phyloP scores from a whole-genome alignment of 148 eudicot genomes.

The Fagopyrum esculentum region DNA sequence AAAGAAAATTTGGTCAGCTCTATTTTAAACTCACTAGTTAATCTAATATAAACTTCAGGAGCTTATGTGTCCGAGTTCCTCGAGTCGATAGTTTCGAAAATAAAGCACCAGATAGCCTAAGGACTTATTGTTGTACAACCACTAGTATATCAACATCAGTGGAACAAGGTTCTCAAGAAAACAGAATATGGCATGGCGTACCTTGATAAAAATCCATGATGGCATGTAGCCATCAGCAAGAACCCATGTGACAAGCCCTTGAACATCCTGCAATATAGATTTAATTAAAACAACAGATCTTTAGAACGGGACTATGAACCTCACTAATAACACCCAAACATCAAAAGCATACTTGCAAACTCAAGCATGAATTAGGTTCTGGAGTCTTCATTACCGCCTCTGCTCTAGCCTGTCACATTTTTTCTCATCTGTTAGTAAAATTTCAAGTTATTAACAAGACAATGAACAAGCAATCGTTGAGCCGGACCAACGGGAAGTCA shows the following conservation, averaged over 20 bases:
- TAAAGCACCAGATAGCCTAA: not conserved
- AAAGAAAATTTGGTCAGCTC: too few relatives aligned
- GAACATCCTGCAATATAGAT: slow-evolving; percentile 61
- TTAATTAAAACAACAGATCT: not conserved
- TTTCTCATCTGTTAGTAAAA: not conserved
- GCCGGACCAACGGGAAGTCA: too few relatives aligned
- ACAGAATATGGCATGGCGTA: slow-evolving; percentile 19
- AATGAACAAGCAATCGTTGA: not conserved
- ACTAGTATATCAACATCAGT: not conserved
- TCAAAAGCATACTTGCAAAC: slow-evolving; percentile 49
- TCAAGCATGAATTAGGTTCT: slow-evolving; percentile 50
- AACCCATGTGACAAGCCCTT: slow-evolving; percentile 92
- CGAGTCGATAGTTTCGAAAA: not conserved
- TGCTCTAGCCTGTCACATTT: slow-evolving; percentile 54
- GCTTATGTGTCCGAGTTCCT: too few relatives aligned
- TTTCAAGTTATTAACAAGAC: not conserved
- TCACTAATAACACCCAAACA: slow-evolving; percentile 11
- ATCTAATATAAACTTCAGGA: too few relatives aligned
- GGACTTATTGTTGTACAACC: not conserved
- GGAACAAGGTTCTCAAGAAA: not conserved
- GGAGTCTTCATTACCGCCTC: slow-evolving; percentile 59
- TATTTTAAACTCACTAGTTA: too few relatives aligned
- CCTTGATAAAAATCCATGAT: slow-evolving; percentile 84
- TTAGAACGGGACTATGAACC: not conserved
- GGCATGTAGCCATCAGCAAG: slow-evolving; percentile 95